phyloP scores from a whole-genome alignment of 139 green algal genomes.

The Chlorella sp. region DNA sequence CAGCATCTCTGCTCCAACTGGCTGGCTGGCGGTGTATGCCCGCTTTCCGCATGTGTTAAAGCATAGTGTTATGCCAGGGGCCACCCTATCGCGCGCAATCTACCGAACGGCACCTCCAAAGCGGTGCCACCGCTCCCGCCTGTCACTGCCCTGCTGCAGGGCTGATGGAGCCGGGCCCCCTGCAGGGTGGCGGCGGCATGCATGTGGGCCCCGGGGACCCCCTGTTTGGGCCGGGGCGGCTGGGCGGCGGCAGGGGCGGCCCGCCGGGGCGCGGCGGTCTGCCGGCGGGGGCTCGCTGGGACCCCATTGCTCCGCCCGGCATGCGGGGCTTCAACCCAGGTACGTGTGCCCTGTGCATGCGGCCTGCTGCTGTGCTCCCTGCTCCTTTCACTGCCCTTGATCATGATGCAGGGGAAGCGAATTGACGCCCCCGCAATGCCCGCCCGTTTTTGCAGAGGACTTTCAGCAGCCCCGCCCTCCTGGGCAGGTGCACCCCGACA shows the following conservation, averaged over 20 bases:
- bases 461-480: conserved; percentile 14
- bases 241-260: conserved; percentile 1
- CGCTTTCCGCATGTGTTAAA: not conserved
- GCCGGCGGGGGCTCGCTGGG: conserved; percentile 50
- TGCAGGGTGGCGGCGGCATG: conserved; percentile 53
- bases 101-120: not conserved
- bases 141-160: conserved; percentile 1
- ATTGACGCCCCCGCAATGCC: not conserved
- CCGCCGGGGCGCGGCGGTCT: not conserved
- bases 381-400: not conserved
- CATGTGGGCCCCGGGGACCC: conserved; percentile 57
- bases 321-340: conserved; percentile 50
- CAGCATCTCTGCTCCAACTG: not conserved
- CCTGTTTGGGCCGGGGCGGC: conserved; percentile 47
- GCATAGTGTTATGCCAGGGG: not conserved
- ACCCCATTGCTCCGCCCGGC: conserved; percentile 62
- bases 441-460: not conserved
- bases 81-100: not conserved
- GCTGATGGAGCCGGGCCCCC: conserved; percentile 18
- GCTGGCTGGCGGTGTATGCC: not conserved
- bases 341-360: not conserved
- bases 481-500: conserved; percentile 47
- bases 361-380: not conserved
- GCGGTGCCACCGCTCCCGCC: not conserved
- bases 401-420: not conserved